phyloP scores from a whole-genome alignment of 2,329 filamentous ascomycete species.

The Zymoseptoria crescenta region DNA sequence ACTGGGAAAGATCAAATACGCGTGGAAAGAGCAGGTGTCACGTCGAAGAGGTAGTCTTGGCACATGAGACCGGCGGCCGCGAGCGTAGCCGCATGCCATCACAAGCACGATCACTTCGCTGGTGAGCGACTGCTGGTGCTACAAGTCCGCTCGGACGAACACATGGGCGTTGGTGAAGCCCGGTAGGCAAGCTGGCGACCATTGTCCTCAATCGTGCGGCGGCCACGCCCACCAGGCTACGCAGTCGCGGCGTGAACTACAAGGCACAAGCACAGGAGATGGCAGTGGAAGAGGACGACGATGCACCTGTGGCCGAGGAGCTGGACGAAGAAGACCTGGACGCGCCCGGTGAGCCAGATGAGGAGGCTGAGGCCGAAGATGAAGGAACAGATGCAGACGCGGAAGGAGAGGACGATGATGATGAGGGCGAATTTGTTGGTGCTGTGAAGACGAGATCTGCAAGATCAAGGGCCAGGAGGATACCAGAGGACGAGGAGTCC shows the following conservation, averaged over 20 bases:
- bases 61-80: background rate
- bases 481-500: constrained; percentile 30
- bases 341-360: constrained; percentile 26
- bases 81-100: background rate
- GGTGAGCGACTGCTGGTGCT: background rate
- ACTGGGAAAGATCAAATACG: constrained; percentile 7
- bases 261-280: constrained; percentile 15
- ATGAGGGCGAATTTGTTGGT: constrained; percentile 39
- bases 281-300: constrained; percentile 19
- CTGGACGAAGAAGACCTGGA: constrained; percentile 20
- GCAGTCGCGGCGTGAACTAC: constrained; percentile 29
- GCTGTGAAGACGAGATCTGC: constrained; percentile 30
- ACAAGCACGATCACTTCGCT: background rate
- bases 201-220: constrained; percentile 25
- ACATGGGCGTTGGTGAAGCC: constrained; percentile 14
- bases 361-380: constrained; percentile 27
- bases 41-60: constrained; percentile 12
- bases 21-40: constrained; percentile 11
- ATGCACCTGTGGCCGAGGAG: constrained; percentile 23
- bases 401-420: constrained; percentile 43
- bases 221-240: constrained; percentile 27
- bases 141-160: constrained; percentile 1
- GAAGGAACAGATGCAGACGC: constrained; percentile 40
- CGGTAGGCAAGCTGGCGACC: constrained; percentile 27
- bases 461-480: constrained; percentile 24